phyloP scores from a whole-genome alignment of 1,139 yeast genomes.

The Candida anutae region DNA sequence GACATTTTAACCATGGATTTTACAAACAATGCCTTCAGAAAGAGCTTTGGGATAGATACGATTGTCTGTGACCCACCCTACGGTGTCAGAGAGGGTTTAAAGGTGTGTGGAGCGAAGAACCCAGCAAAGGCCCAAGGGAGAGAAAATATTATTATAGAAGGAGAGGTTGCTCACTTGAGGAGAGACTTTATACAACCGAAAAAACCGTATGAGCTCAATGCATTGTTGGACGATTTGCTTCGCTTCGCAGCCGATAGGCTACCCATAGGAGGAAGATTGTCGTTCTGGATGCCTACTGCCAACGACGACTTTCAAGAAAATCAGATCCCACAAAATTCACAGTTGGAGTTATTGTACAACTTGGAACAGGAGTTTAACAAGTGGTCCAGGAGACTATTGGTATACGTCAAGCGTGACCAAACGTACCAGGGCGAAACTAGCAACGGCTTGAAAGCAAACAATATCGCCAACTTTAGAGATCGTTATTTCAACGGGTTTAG shows the following conservation, averaged over 20 bases:
- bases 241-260: slow-evolving; percentile 65
- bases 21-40: slow-evolving; percentile 78
- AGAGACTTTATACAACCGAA: slow-evolving; percentile 89
- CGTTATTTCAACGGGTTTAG: slow-evolving; percentile 70
- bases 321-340: slow-evolving; percentile 71
- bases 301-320: slow-evolving; percentile 76
- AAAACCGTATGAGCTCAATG: slow-evolving; percentile 77
- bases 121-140: slow-evolving; percentile 51
- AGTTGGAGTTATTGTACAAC: slow-evolving; percentile 60
- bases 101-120: slow-evolving; percentile 81
- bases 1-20: slow-evolving; percentile 91
- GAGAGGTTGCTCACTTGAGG: slow-evolving; percentile 68
- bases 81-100: slow-evolving; percentile 93
- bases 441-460: slow-evolving; percentile 33
- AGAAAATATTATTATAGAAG: slow-evolving; percentile 64
- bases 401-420: slow-evolving; percentile 63
- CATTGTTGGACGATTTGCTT: slow-evolving; percentile 68
- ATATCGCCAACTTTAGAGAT: slow-evolving; percentile 60
- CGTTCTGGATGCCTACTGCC: slow-evolving; percentile 98
- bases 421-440: slow-evolving; percentile 51
- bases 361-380: slow-evolving; percentile 85
- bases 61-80: slow-evolving; percentile 97
- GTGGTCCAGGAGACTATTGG: slow-evolving; percentile 84
- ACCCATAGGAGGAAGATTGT: slow-evolving; percentile 68
- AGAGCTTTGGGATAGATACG: slow-evolving; percentile 57